phyloP scores from a whole-genome alignment of 257 asterid genomes.

The Petunia secreta region DNA sequence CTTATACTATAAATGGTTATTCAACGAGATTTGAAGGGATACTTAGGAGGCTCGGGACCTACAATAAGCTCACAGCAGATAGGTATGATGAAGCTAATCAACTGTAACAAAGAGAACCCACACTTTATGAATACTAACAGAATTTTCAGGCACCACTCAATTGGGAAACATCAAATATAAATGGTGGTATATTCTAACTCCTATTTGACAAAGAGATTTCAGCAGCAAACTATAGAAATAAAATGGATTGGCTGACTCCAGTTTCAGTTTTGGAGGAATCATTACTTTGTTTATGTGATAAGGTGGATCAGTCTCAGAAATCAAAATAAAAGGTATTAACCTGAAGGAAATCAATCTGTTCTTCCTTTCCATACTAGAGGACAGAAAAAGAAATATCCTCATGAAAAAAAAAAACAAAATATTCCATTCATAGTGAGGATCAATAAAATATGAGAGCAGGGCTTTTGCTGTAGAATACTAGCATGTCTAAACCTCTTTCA shows the following conservation, averaged over 20 bases:
- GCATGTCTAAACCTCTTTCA: constrained; percentile 9
- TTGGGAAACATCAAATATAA: neutral
- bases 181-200: constrained; percentile 1
- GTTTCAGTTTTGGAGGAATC: constrained; percentile 1
- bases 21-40: neutral
- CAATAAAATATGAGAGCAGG: neutral
- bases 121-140: neutral
- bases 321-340: too few relatives aligned
- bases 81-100: neutral
- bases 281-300: neutral
- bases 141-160: neutral
- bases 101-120: constrained; percentile 1
- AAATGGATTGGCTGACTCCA: neutral
- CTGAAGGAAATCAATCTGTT: neutral
- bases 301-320: too few relatives aligned
- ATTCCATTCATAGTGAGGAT: neutral
- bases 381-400: neutral
- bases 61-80: neutral
- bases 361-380: neutral
- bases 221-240: neutral
- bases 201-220: constrained; percentile 6
- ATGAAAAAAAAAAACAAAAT: neutral
- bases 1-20: neutral
- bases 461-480: constrained; percentile 10
- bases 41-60: neutral